Evolutionary conservation across 1,139 yeast species (phyloP), one percentile per base, ranked within the genome.

Genomic region (Pneumocystis canis): DNA sequence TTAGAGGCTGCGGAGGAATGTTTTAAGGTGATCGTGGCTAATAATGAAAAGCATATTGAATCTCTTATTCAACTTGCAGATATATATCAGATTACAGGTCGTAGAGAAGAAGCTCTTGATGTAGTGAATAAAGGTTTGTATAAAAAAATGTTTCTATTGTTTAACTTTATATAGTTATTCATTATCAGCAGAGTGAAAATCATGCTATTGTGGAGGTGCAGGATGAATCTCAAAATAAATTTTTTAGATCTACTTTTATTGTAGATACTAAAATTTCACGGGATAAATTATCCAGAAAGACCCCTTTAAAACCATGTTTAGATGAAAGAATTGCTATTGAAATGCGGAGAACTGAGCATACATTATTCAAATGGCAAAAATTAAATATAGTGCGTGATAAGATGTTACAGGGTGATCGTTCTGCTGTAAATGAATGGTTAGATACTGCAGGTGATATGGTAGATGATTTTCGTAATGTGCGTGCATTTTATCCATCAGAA

Each of bases 371-470:
- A n/a, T 47, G 61, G 60, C 59, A 39, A 14, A 85, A 84, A 67
- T 86, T 80, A 70, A 78, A 81, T 25, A 79, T 89, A 66, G 79
- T 89, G 72, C 76, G 78, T 59, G 80, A 78, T 0, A 84, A 84
- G 2, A 73, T 83, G 57, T 76, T 76, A 39, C 72, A 73, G 16
- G 84, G 83, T 2, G 85, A 85, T 63, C 72, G 73, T 9, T 82
- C 84, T 11, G 89, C 94, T 5, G 81, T 84, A 0, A 77, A 80
- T 16, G 82, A 89, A 14, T 92, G 97, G 97, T 79, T 87, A 68
- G 89, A 89, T 67, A 77, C 85, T 14, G 96, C 95, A 0, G 81
- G 87, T 2, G 95, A 87, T 67, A 77, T 94, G 63, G 82, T 90
- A 60, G 95, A 88, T 70, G 82, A 87, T 67, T 90, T 92, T 71